phyloP scores from a whole-genome alignment of 106 monocot species.

The Xerophyta viscosa region DNA sequence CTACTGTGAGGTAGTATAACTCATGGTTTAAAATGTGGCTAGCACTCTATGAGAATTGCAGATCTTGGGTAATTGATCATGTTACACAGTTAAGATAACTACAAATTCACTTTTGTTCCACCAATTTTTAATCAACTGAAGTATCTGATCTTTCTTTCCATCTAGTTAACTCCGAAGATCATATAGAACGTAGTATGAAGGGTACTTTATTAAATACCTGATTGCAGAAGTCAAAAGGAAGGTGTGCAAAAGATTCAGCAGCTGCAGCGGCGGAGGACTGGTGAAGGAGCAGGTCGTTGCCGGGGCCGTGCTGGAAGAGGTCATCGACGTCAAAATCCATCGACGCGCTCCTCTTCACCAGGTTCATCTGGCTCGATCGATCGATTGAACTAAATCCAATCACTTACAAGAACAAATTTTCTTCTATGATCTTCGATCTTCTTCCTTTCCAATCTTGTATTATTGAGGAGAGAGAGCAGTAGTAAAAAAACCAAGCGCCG shows the following conservation, averaged over 20 bases:
- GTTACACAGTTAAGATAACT: too few species aligned
- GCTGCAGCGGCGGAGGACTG: not conserved
- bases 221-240: not conserved
- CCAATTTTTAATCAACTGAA: too few species aligned
- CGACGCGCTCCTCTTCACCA: slow-evolving; percentile 8
- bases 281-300: not conserved
- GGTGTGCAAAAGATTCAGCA: not conserved
- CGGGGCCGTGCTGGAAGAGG: not conserved
- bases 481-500: not conserved
- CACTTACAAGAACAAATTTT: not conserved
- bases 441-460: not conserved
- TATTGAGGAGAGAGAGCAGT: not conserved
- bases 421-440: not conserved
- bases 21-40: not conserved
- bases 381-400: too few species aligned
- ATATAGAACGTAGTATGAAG: not conserved
- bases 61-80: not conserved
- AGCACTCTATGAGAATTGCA: not conserved
- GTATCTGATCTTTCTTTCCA: too few species aligned
- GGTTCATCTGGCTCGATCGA: too few species aligned
- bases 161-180: too few species aligned
- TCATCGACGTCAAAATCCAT: slow-evolving; percentile 3
- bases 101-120: too few species aligned
- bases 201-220: not conserved
- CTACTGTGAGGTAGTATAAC: not conserved